A percentile compares a stretch with the other conserved stretches of the same genome.
Conservation (phyloP, 2,329 filamentous ascomycete species). For the Hymenoscyphus scutula region DNA sequence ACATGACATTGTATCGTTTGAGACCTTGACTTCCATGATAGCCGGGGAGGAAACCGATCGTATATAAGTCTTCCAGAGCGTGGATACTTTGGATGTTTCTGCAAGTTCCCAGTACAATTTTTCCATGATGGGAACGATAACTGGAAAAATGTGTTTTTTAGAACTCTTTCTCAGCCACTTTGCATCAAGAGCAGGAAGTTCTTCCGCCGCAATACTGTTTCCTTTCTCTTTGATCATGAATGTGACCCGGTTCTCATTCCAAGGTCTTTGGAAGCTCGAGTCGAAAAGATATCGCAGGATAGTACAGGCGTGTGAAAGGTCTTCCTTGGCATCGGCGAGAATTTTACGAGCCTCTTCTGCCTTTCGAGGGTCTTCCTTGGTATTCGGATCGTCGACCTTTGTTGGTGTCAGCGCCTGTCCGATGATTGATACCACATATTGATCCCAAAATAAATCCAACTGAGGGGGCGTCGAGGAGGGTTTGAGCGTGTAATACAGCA, state of each 20-base stretch:
- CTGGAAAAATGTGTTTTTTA: constrained; percentile 56
- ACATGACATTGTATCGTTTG: constrained; percentile 77
- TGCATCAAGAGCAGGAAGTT: constrained; percentile 78
- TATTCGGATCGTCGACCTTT: constrained; percentile 30
- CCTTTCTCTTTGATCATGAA: constrained; percentile 46
- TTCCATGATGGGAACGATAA: constrained; percentile 59
- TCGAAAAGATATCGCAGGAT: constrained; percentile 75
- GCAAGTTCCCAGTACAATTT: constrained; percentile 61
- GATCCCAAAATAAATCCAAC: constrained; percentile 75
- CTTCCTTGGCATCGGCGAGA: constrained; percentile 41
- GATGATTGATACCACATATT: constrained; percentile 66
- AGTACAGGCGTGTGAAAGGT: constrained; percentile 57
- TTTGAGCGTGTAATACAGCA: constrained; percentile 80
- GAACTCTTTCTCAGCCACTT: constrained; percentile 82
- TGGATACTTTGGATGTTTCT: constrained; percentile 52
- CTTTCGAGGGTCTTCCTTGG: constrained; percentile 33
- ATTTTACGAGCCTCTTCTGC: too few relatives aligned
- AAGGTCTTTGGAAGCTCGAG: constrained; percentile 54
- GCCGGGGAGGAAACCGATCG: constrained; percentile 64
- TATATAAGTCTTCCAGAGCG: constrained; percentile 62
- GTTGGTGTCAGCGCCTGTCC: constrained; percentile 48
- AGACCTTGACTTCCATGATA: constrained; percentile 85
- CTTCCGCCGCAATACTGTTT: constrained; percentile 49
- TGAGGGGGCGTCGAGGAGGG: constrained; percentile 65
- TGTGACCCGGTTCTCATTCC: constrained; percentile 71